phyloP scores from a whole-genome alignment of 257 asterid species.

The Petunia secreta region DNA sequence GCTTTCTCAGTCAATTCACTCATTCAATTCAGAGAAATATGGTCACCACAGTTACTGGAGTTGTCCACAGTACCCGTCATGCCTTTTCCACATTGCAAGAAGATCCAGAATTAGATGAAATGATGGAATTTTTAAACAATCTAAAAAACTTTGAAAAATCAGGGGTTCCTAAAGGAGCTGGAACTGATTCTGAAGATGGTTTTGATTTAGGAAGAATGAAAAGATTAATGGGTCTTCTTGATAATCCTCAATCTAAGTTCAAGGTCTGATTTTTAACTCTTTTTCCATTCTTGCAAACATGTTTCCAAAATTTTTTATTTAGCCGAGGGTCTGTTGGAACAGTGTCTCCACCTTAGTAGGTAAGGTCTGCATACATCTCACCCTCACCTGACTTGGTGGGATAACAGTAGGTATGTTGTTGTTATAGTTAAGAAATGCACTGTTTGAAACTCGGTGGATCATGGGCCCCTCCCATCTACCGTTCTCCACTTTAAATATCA shows the following conservation, averaged over 20 bases:
- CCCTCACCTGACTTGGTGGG: not conserved
- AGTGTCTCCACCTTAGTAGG: too few relatives aligned
- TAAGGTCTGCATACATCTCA: too few relatives aligned
- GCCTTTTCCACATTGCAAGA: slow-evolving; percentile 45
- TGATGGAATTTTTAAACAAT: slow-evolving; percentile 61
- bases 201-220: slow-evolving; percentile 93
- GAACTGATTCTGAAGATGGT: slow-evolving; percentile 79
- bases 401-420: too few relatives aligned
- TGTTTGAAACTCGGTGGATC: too few relatives aligned
- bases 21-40: slow-evolving; percentile 29
- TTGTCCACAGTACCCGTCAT: slow-evolving; percentile 34
- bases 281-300: not conserved
- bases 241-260: slow-evolving; percentile 80
- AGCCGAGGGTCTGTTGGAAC: too few relatives aligned
- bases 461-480: too few relatives aligned
- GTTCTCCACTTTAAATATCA: not conserved
- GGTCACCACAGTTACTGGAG: not conserved
- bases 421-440: too few relatives aligned
- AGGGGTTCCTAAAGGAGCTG: slow-evolving; percentile 89
- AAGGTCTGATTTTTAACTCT: slow-evolving; percentile 50
- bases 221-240: slow-evolving; percentile 66
- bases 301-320: not conserved
- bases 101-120: slow-evolving; percentile 52
- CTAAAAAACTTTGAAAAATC: slow-evolving; percentile 82
- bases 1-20: not conserved